Conservation (phyloP, 108 stramenopile species). For the Chaetoceros muelleri region DNA sequence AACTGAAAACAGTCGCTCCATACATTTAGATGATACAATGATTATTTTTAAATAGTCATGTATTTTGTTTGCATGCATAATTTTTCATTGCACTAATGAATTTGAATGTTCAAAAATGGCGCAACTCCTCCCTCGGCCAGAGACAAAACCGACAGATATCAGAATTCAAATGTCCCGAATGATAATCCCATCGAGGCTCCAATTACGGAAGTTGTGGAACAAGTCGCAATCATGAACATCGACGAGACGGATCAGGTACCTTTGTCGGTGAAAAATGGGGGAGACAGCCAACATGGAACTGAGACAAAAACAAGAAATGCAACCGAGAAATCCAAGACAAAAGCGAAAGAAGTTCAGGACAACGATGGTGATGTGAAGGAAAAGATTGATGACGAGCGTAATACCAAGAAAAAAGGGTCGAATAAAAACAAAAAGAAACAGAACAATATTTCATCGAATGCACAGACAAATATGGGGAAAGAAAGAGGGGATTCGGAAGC, state of each 20-base stretch:
- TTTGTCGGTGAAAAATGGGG: not conserved
- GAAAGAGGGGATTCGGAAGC: slow-evolving; percentile 3
- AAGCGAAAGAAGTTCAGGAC: slow-evolving; percentile 1
- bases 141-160: slow-evolving; percentile 10
- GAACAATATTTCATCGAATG: slow-evolving; percentile 7
- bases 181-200: not conserved
- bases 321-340: slow-evolving; percentile 6
- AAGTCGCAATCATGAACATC: slow-evolving; percentile 2
- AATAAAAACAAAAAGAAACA: slow-evolving; percentile 9
- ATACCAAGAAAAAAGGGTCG: slow-evolving; percentile 8
- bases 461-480: slow-evolving; percentile 2
- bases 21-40: not conserved
- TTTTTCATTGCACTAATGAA: too few relatives aligned
- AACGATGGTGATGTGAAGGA: slow-evolving; percentile 6
- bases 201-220: slow-evolving; percentile 4
- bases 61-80: too few relatives aligned
- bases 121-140: slow-evolving; percentile 1
- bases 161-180: not conserved
- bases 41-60: too few relatives aligned
- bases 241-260: slow-evolving; percentile 1
- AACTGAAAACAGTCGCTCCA: not conserved
- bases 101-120: too few relatives aligned
- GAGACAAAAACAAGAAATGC: slow-evolving; percentile 1
- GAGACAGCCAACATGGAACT: not conserved
- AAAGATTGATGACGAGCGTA: slow-evolving; percentile 7